Conservation (phyloP, 2,329 filamentous ascomycete species). For the Hirsutella thompsonii region DNA sequence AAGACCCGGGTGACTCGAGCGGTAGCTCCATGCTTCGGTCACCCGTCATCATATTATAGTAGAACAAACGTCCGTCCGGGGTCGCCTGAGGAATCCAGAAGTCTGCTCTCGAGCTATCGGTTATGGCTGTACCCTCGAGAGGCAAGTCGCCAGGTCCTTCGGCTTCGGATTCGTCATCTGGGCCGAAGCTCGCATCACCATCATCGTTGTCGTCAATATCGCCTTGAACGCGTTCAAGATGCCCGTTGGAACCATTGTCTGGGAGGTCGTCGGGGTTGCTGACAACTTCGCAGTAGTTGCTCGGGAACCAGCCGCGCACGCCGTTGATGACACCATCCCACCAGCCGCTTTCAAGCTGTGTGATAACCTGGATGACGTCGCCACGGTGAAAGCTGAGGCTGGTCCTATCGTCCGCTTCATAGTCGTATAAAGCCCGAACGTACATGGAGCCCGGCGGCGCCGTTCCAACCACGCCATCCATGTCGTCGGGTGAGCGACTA, state of each 20-base stretch:
- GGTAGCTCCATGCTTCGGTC: conserved; percentile 92
- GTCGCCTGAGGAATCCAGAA: conserved; percentile 99
- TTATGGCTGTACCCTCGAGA: conserved; percentile 50
- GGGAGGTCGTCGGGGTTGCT: conserved; percentile 60
- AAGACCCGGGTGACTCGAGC: conserved; percentile 73
- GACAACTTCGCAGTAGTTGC: conserved; percentile 93
- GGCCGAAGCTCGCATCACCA: conserved; percentile 57
- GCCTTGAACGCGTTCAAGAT: conserved; percentile 43
- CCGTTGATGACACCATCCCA: conserved; percentile 98
- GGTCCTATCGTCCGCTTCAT: conserved; percentile 92
- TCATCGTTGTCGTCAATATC: conserved; percentile 50
- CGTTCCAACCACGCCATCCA: conserved; percentile 50
- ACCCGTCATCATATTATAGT: conserved; percentile 96
- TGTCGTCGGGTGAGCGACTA: conserved; percentile 15
- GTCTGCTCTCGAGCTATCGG: conserved; percentile 72
- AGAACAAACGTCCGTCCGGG: conserved; percentile 82
- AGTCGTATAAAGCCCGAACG: conserved; percentile 93
- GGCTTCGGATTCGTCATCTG: conserved; percentile 50
- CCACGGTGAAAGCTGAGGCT: conserved; percentile 94
- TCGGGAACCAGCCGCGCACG: conserved; percentile 95
- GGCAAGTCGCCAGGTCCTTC: conserved; percentile 49
- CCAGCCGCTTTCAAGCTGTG: conserved; percentile 95
- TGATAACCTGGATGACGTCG: conserved; percentile 97
- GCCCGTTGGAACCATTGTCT: conserved; percentile 43
- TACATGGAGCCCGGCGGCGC: conserved; percentile 63